Conservation (phyloP, 371 early-diverging fungal species). For the Haplosporangium sp. region DNA sequence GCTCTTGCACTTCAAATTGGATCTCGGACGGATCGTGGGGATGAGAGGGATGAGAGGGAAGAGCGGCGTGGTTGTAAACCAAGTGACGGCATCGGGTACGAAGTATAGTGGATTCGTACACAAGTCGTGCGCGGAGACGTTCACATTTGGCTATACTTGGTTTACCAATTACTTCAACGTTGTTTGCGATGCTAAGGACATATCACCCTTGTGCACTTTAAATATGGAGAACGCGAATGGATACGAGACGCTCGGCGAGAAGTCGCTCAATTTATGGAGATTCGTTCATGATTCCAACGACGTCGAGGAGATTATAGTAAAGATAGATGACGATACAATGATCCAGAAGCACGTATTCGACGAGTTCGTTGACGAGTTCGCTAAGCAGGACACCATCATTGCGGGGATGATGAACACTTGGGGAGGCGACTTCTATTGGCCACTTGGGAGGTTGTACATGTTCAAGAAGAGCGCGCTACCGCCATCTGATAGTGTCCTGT, state of each 20-base stretch:
- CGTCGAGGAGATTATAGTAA: conserved; percentile 4
- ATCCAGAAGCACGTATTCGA: conserved; percentile 15
- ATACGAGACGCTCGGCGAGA: conserved; percentile 5
- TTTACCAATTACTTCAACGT: conserved; percentile 10
- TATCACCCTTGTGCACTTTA: conserved; percentile 4
- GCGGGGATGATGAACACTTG: neutral
- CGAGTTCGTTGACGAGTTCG: conserved; percentile 9
- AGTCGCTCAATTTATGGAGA: conserved; percentile 10
- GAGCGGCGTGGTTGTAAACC: neutral
- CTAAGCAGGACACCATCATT: neutral
- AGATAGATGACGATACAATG: conserved; percentile 15
- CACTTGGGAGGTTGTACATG: conserved; percentile 13
- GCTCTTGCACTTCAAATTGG: neutral
- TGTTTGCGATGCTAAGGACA: conserved; percentile 4
- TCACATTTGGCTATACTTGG: conserved; percentile 14
- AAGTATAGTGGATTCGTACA: conserved; percentile 7
- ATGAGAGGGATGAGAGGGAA: neutral
- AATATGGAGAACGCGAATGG: conserved; percentile 9
- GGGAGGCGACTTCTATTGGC: neutral
- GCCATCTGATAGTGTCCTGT: neutral
- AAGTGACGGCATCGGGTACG: conserved; percentile 9
- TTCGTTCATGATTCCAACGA: conserved; percentile 1
- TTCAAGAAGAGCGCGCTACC: conserved; percentile 9
- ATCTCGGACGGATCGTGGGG: neutral
- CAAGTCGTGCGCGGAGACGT: conserved; percentile 15